Conservation (phyloP, 345 rosid species). For the Toxicodendron radicans region DNA sequence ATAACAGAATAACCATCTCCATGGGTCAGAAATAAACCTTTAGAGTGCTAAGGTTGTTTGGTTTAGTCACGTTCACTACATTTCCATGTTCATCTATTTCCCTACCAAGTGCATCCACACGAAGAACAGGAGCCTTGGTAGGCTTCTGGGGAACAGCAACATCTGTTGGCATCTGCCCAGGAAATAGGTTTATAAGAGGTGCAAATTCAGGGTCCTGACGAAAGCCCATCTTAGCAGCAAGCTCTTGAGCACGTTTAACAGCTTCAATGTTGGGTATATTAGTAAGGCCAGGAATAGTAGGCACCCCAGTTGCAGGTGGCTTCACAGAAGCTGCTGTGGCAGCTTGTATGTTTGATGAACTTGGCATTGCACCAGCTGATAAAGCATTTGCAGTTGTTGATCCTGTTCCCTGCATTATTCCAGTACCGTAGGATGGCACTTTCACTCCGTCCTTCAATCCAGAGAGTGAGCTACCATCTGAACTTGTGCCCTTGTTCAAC, state of each 20-base stretch:
- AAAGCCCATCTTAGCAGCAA: conserved; percentile 85
- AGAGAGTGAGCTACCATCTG: conserved; percentile 37
- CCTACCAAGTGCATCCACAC: conserved; percentile 90
- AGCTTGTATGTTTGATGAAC: conserved; percentile 25
- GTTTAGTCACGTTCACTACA: conserved; percentile 72
- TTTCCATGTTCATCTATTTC: conserved; percentile 97
- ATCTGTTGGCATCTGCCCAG: conserved; percentile 67
- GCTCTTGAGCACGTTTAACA: conserved; percentile 86
- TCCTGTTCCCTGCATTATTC: conserved; percentile 23
- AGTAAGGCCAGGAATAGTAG: conserved; percentile 43
- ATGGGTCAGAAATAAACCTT: conserved; percentile 53
- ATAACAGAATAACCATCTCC: background rate
- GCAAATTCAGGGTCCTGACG: conserved; percentile 77
- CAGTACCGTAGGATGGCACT: conserved; percentile 17
- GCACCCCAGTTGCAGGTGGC: conserved; percentile 33
- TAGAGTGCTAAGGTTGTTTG: conserved; percentile 92
- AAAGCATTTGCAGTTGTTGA: conserved; percentile 27
- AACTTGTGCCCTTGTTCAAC: conserved; percentile 52
- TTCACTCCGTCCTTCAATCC: conserved; percentile 24
- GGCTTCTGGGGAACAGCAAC: conserved; percentile 69
- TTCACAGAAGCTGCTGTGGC: conserved; percentile 34
- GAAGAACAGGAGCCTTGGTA: conserved; percentile 80
- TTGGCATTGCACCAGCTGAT: conserved; percentile 31
- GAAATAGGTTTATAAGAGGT: conserved; percentile 67
- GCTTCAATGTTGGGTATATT: conserved; percentile 64